Base-by-base conservation (phyloP, 1,284 basidiomycete genomes). In the Ustilago lituana region DNA sequence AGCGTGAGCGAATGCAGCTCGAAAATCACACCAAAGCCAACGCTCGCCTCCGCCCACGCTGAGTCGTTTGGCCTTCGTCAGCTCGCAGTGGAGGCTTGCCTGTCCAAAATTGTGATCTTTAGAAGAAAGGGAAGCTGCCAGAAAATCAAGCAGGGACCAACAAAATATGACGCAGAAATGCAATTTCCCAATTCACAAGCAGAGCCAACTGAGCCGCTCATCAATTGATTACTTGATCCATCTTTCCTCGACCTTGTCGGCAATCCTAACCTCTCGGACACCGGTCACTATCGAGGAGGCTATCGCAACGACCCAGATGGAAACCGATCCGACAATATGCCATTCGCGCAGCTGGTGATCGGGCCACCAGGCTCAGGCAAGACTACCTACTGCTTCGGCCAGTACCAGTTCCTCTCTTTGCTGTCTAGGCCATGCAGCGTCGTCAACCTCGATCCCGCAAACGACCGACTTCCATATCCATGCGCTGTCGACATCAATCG, bases 381-480 rank as follows among this genome's bases (percentile, higher is more conserved):
- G 57, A 77, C 78, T 0, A 78, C 78, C 12, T 80, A 80, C 44
- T 78, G 76, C 55, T 71, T 47, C 27, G 69, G 68, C 27, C 65
- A 66, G 40, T 65, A 60, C 15, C 62, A 87, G 82, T 91, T 98
- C 36, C 90, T 96, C 76, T 89, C 88, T 11, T 93, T 93, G 1
- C 86, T 98, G 20, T 85, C 88, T 14, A 88, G 95, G 0, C 93
- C 93, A 2, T 90, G 97, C 35, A 87, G 90, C 43, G 86, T 98
- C 64, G 89, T 98, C 69, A 98, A 98, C 84, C 87, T 98, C 50
- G 96, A 98, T 81, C 95, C 96, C 0, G 96, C 96, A 19, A 95
- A 96, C 77, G 89, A 93, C 59, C 84, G 85, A 44, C 90, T 95
- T 22, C 90, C 93, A 17, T 99, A 98, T 82, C 92, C 93, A 31